Percentiles rank a stretch among this genome's conserved stretches.
Conservation (phyloP, 768 basidiomycete species). For the Lyophyllum shimeji region DNA sequence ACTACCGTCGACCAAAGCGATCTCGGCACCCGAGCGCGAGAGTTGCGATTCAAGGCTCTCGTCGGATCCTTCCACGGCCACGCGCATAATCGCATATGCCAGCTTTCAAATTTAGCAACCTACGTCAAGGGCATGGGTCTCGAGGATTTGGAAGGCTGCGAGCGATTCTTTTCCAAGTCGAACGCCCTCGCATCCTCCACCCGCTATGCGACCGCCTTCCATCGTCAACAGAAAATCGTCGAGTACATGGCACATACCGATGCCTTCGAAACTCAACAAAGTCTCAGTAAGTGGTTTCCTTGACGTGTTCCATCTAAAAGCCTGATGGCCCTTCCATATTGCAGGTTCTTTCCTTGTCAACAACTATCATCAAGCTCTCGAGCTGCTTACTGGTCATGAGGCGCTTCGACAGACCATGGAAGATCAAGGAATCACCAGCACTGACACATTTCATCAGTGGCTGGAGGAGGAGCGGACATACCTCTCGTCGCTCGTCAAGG, state of each 20-base stretch:
- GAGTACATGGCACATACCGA: conserved; percentile 10
- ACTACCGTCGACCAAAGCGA: conserved; percentile 20
- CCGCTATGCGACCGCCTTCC: conserved; percentile 19
- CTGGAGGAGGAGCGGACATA: background rate
- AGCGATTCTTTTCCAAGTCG: conserved; percentile 25
- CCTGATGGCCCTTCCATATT: too few species aligned
- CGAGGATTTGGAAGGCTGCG: conserved; percentile 29
- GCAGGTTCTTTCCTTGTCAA: conserved; percentile 3
- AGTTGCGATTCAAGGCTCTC: conserved; percentile 6
- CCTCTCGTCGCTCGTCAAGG: background rate
- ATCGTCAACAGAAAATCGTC: conserved; percentile 22
- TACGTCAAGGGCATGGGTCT: conserved; percentile 27
- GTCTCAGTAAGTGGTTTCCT: background rate
- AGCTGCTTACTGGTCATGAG: background rate
- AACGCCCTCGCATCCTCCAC: conserved; percentile 23
- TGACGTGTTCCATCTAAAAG: background rate
- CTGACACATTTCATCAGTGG: background rate
- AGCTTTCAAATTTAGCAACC: conserved; percentile 18
- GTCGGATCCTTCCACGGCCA: conserved; percentile 25
- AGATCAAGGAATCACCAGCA: background rate
- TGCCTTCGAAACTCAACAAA: conserved; percentile 6
- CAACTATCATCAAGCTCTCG: conserved; percentile 5
- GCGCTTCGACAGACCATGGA: background rate
- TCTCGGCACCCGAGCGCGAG: conserved; percentile 13
- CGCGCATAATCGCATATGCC: conserved; percentile 26